Evolutionary conservation across 495 filamentous ascomycete species (phyloP), one percentile per base, ranked within the genome.

Genomic region (Lentithecium fluviatile): DNA sequence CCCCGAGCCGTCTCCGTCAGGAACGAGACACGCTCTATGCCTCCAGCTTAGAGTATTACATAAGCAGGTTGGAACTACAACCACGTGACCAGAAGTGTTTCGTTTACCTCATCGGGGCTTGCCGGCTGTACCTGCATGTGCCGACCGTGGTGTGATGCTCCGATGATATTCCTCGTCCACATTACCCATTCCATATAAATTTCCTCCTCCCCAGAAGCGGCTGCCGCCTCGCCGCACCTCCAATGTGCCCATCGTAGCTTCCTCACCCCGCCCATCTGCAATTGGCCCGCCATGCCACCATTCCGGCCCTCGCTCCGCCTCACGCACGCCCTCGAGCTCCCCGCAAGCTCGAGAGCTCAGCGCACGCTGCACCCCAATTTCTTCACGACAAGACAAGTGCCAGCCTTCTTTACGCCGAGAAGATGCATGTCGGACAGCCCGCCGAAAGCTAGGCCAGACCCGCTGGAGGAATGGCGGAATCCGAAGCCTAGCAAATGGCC

Each of bases 401-500:
- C 26, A 21, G 20, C 58, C 8, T 57, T 57, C 45, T 24, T 24
- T 11, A 57, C 6, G 4, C n/a, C 51, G 17, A 25, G 29, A 25
- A 19, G 68, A 61, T 64, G 58, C 62, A 55, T 63, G 24, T 65
- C 64, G 26, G 60, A 68, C 24, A 25, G 32, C 6, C 51, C 60
- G 20, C 51, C 21, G 36, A 60, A 55, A 45, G 54, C 24, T 20
- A 47, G 40, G 45, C n/a, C 43, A 43, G 24, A 61, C 17, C 47
- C 45, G 21, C 46, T 58, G 37, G 32, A 57, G 17, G 38, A 51
- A 26, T 58, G 52, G 65, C 53, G 52, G 17, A 19, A 67, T 4
- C 45, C 52, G n/a, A 67, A 65, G 45, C 59, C 60, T 12, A 60
- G 51, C 62, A 56, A 48, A 51, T 67, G 58, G 55, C 59, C 58